phyloP scores from a whole-genome alignment of 2,329 filamentous ascomycete species.

The Colletotrichum echinochloae region DNA sequence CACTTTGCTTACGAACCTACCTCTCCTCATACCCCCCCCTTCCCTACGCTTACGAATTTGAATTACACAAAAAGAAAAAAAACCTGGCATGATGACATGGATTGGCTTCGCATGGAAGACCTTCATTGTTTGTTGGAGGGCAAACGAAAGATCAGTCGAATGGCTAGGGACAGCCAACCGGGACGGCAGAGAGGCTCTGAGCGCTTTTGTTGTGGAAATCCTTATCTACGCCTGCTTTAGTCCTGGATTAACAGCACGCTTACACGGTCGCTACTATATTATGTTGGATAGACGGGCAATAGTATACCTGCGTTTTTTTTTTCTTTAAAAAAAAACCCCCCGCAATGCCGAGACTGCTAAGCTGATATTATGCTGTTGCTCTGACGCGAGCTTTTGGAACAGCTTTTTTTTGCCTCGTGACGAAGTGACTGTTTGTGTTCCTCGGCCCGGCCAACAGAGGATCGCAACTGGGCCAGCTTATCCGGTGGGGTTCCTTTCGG shows the following conservation, averaged over 20 bases:
- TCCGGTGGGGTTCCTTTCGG: not conserved
- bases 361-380: not conserved
- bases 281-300: conserved; percentile 35
- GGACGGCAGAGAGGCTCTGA: conserved; percentile 20
- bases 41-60: conserved; percentile 34
- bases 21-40: conserved; percentile 40
- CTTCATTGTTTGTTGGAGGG: not conserved
- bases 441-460: not conserved
- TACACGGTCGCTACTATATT: conserved; percentile 32
- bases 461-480: not conserved
- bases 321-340: no score
- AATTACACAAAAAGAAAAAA: conserved; percentile 29
- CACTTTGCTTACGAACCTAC: conserved; percentile 34
- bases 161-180: conserved; percentile 17
- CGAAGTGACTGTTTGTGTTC: not conserved
- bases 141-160: conserved; percentile 18
- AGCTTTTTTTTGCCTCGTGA: not conserved
- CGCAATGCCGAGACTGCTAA: not conserved
- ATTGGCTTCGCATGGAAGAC: conserved; percentile 30
- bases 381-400: not conserved
- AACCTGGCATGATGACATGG: conserved; percentile 34
- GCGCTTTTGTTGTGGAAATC: conserved; percentile 19
- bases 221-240: conserved; percentile 33
- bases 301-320: conserved; percentile 21
- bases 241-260: conserved; percentile 37